Base-by-base conservation (phyloP, 2,329 filamentous ascomycete genomes). In the Pseudocercospora crystallina region DNA sequence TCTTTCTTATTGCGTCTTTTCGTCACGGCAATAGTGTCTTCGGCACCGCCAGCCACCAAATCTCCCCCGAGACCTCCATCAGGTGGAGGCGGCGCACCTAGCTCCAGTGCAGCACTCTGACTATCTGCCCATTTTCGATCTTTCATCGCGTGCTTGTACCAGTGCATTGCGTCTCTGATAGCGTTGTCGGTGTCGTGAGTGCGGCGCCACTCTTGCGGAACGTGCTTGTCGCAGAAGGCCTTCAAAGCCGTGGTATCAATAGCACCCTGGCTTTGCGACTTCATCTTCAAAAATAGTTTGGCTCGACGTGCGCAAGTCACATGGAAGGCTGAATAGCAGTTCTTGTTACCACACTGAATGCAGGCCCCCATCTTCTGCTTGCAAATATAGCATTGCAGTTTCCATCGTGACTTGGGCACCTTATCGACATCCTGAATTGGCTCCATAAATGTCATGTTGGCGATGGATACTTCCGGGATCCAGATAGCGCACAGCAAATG, bases 341-440 rank as follows among this genome's bases (percentile, higher is more conserved):
- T 89, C 72, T 96, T 97, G 75, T 97, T 96, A 54, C 91, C 90
- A 71, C 94, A 99, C 70, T 99, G 94, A 54, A 99, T 96, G 70
- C 92, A 97, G 35, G 94, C 92, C 15, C 94, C 94, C 94, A 99
- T 99, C 63, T 86, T 87, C 72, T 99, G 94, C 59, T 90, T 87
- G 73, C 94, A 99, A 50, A 99, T 95, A 70, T 99, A 99, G 73
- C 94, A 99, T 35, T 82, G 85, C 65, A 77, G 51, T 53, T 63
- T 95, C 94, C 94, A 99, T 56, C 94, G 82, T 54, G 86, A 91
- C 68, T 90, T 94, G 1, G 94, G 94, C 2, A 99, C 92, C 71
- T 96, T 96, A 68, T 99, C 94, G 32, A 99, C 89, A 61, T 97
- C 94, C 78, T 94, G 95, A 43, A 99, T 90, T 0, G 94, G 94